Evolutionary conservation across 345 rosid species (phyloP), one percentile per base, ranked within the genome.

Genomic region (Draba incana): DNA sequence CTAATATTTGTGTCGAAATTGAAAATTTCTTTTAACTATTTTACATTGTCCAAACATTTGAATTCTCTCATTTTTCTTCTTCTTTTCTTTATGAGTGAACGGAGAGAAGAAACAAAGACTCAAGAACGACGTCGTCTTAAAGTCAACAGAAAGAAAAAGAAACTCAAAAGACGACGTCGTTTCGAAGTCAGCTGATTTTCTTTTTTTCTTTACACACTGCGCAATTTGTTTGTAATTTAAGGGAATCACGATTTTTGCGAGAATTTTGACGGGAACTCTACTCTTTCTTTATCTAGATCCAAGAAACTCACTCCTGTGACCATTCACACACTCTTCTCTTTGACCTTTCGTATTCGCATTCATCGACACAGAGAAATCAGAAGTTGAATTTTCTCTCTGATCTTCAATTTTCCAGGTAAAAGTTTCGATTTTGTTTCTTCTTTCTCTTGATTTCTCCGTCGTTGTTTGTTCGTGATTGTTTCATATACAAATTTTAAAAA

Each of bases 241-340:
- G 49, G 38, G 37, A 64, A 12, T 44, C 47, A 64, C 47, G 47
- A 25, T 16, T 48, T 33, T 37, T 4, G 63, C 39, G 10, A 23
- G 48, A 24, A 24, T 59, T 42, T 38, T 33, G n/a, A 33, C 12
- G 59, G 9, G 1, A 35, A 31, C 27, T 42, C 13, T 28, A 28
- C 66, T 8, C 38, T 41, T 41, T 54, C 2, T 14, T 58, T 38
- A 25, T n/a, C 51, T 27, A 42, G 70, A 66, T 66, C 70, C 61
- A 66, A 66, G 27, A 51, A 31, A 37, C 47, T 23, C 33, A 10
- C 59, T 35, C 3, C 59, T 35, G 4, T 30, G 7, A 31, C 35
- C 53, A 10, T 44, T 61, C 39, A 45, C 41, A 43, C 66, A 28
- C 12, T 13, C 16, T 12, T 62, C 35, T 61, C 15, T 9, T 7